Evolutionary conservation across 805 yeast genomes (phyloP).

Genomic region (Wickerhamomyces strasburgensis): DNA sequence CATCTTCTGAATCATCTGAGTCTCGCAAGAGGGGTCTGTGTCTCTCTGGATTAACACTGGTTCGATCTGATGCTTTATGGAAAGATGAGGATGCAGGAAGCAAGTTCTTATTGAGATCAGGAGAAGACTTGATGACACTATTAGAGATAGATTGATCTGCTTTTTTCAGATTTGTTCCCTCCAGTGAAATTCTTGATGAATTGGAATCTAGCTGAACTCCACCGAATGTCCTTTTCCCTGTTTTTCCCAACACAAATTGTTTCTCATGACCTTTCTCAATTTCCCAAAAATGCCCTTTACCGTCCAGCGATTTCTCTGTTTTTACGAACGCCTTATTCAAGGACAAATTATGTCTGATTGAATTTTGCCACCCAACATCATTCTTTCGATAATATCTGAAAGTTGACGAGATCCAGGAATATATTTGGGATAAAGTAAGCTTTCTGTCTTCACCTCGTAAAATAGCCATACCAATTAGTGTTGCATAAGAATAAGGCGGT

Average conservation of each 20-base stretch:
- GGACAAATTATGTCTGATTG: slow-evolving; percentile 90
- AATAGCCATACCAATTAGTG: slow-evolving; percentile 89
- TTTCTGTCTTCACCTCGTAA: slow-evolving; percentile 69
- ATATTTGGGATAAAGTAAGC: slow-evolving; percentile 77
- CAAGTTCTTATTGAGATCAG: too few relatives aligned
- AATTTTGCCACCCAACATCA: slow-evolving; percentile 96
- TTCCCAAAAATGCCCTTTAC: slow-evolving; percentile 87
- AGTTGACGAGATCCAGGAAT: slow-evolving; percentile 85
- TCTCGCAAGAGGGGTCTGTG: too few relatives aligned
- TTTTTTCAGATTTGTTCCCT: too few relatives aligned
- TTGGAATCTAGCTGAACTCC: slow-evolving; percentile 8
- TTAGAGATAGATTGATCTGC: too few relatives aligned
- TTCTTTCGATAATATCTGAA: slow-evolving; percentile 78
- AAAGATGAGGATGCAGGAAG: too few relatives aligned
- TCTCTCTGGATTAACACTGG: neutral
- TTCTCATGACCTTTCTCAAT: slow-evolving; percentile 79
- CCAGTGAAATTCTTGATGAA: too few relatives aligned
- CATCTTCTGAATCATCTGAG: slow-evolving; percentile 8
- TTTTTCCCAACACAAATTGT: slow-evolving; percentile 65
- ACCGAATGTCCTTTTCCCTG: slow-evolving; percentile 32
- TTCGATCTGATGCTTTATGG: too few relatives aligned
- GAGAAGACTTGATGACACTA: too few relatives aligned
- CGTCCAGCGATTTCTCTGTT: slow-evolving; percentile 85
- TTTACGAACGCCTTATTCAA: slow-evolving; percentile 90
- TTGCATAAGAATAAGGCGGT: slow-evolving; percentile 94